Conservation (phyloP, 805 yeast species). For the Kodamaea restingae region DNA sequence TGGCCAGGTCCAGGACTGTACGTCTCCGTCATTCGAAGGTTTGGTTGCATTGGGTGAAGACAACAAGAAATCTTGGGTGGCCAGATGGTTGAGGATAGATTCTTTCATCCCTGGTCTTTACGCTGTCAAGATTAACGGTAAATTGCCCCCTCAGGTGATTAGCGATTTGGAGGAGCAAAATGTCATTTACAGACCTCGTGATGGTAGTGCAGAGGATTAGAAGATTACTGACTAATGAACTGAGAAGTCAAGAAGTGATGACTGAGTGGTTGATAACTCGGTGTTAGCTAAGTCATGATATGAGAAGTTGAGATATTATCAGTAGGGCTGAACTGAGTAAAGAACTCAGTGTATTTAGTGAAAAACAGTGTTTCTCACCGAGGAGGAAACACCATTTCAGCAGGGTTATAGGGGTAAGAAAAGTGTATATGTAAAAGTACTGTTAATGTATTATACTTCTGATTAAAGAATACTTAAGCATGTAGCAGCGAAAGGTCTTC, state of each 20-base stretch:
- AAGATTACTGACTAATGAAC: background rate
- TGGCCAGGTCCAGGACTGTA: conserved; percentile 80
- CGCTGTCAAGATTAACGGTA: conserved; percentile 91
- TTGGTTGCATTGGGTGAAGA: conserved; percentile 86
- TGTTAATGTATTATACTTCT: background rate
- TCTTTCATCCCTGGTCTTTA: conserved; percentile 85
- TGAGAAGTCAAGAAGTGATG: no score
- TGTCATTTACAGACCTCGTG: conserved; percentile 89
- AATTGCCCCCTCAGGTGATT: conserved; percentile 81
- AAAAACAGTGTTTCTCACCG: no score
- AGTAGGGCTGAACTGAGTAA: no score
- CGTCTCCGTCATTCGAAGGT: conserved; percentile 96
- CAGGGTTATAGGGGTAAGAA: background rate
- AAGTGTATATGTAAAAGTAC: background rate
- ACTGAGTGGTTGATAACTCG: no score
- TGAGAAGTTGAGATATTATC: no score
- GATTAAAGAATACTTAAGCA: background rate
- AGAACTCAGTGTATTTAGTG: no score
- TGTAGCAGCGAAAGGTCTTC: background rate
- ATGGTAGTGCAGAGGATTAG: conserved; percentile 75
- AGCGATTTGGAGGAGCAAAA: conserved; percentile 69
- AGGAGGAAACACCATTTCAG: no score
- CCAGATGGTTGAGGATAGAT: conserved; percentile 90
- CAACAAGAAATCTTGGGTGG: conserved; percentile 83
- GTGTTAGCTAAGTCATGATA: no score